Evolutionary conservation across 1,139 yeast species (phyloP).

Genomic region (Trichomonascaceae sp.): DNA sequence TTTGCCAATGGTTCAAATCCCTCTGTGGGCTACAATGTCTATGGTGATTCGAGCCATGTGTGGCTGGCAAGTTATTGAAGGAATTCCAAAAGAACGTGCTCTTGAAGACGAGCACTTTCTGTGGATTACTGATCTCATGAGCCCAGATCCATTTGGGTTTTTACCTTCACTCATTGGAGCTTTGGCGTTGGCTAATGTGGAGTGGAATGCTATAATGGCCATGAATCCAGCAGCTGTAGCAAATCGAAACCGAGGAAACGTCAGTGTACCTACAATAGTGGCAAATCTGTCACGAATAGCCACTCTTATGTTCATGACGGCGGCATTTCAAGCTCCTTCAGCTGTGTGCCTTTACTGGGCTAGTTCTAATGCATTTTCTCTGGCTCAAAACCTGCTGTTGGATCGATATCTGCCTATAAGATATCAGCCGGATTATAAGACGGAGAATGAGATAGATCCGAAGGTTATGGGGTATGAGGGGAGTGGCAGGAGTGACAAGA

Average conservation of each 20-base stretch:
- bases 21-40: conserved; percentile 80
- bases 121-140: conserved; percentile 58
- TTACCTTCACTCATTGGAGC: conserved; percentile 70
- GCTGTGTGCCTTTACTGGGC: conserved; percentile 83
- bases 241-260: conserved; percentile 41
- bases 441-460: conserved; percentile 1
- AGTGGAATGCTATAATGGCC: conserved; percentile 63
- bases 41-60: conserved; percentile 67
- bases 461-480: conserved; percentile 1
- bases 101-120: conserved; percentile 50
- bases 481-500: too few species aligned
- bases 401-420: conserved; percentile 55
- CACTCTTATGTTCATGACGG: conserved; percentile 73
- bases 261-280: conserved; percentile 53
- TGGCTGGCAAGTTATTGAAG: conserved; percentile 50
- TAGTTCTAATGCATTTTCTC: conserved; percentile 70
- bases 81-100: conserved; percentile 48
- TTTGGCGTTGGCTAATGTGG: conserved; percentile 67
- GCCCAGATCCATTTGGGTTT: conserved; percentile 55
- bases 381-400: conserved; percentile 66
- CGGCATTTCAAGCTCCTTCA: conserved; percentile 79
- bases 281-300: conserved; percentile 65
- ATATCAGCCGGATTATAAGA: conserved; percentile 9
- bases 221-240: conserved; percentile 35
- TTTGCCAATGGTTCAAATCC: conserved; percentile 72